Evolutionary conservation across 176 grass and related monocot genomes (phyloP).

Genomic region (sorghum (Sorghum bicolor)): Sorghum_bicolor_NCBIv3 NC_012878.2:10754501-10755000

Average conservation of each 20-base stretch:
- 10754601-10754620: too few relatives aligned
- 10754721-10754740: constrained; percentile 56
- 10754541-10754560: too few relatives aligned
- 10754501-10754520: too few relatives aligned
- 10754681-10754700: constrained; percentile 51
- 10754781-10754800: constrained; percentile 44
- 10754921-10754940: constrained; percentile 65
- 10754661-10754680: constrained; percentile 27
- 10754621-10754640: constrained; percentile 22
- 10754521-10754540: too few relatives aligned
- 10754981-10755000: background rate
- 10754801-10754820: constrained; percentile 52
- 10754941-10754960: constrained; percentile 68
- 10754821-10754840: constrained; percentile 62
- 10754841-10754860: constrained; percentile 62
- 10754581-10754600: too few relatives aligned
- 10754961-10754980: constrained; percentile 24
- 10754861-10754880: constrained; percentile 63
- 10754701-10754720: constrained; percentile 70
- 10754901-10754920: constrained; percentile 78
- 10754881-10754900: constrained; percentile 75
- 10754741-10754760: constrained; percentile 50
- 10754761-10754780: constrained; percentile 28
- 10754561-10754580: too few relatives aligned
- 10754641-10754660: constrained; percentile 48